Base-by-base conservation (phyloP, 129 eudicot genomes). In the Chrysanthemum lavandulifolium region DNA sequence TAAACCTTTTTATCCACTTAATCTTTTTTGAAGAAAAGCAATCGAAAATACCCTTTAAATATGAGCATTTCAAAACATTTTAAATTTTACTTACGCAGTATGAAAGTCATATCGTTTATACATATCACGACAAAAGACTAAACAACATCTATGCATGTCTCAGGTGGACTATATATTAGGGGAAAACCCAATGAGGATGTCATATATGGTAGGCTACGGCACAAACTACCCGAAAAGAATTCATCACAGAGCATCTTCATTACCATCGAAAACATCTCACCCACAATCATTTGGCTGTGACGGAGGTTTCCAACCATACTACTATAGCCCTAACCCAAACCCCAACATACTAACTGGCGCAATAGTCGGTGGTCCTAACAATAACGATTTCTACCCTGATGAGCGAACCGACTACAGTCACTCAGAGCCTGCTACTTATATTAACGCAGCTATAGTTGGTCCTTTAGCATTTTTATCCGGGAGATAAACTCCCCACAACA, bases 191-290 rank as follows among this genome's bases (percentile, higher is more conserved):
- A 65, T 90, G 89, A 88, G 73, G 72, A 93, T 93, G 98, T 93
- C 98, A 0, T 93, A 90, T 80, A 93, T 90, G 98, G 98, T 93
- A 13, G 98, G 96, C 13, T 90, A 84, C 51, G 98, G 98, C 0
- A 6, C 77, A 59, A 87, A 84, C 40, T 93, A 82, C 73, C 98
- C 98, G 0, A 86, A 68, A 82, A 86, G 89, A 73, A 75, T 93
- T 77, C 98, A 93, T 78, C 98, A 93, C 36, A 90, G 97, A 78
- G 98, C 91, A 23, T 90, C 97, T 0, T 93, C 98, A 11, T 33
- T 93, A 77, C 98, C 97, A 33, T 85, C 98, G 0, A 18, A 74
- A 58, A 19, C 83, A 43, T 60, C 65, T 23, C 90, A 90, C 74
- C 96, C 87, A 13, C 96, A 79, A 49, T 45, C 89, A 10, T 82